Conservation (phyloP, 805 yeast genomes). For the Scheffersomyces stipitis region DNA sequence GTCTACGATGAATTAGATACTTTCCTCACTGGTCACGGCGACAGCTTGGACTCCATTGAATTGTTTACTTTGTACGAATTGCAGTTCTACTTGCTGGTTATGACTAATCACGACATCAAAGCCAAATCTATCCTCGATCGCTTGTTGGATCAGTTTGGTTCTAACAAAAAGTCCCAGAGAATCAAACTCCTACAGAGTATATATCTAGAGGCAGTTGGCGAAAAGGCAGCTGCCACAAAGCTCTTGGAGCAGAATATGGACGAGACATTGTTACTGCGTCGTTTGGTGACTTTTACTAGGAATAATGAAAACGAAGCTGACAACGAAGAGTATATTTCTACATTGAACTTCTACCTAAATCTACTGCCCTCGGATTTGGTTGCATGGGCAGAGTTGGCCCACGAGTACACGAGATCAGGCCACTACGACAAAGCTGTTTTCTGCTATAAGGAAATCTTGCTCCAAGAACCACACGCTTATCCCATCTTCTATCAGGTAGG, state of each 20-base stretch:
- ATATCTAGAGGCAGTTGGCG: constrained; percentile 56
- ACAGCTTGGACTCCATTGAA: constrained; percentile 44
- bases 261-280: constrained; percentile 35
- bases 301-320: constrained; percentile 17
- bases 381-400: constrained; percentile 76
- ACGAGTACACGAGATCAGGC: constrained; percentile 58
- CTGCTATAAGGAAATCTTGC: constrained; percentile 67
- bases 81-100: constrained; percentile 63
- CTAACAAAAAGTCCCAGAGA: constrained; percentile 50
- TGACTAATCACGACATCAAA: constrained; percentile 62
- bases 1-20: constrained; percentile 41
- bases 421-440: constrained; percentile 66
- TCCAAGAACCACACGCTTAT: constrained; percentile 69
- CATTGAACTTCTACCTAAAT: constrained; percentile 55
- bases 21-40: constrained; percentile 29
- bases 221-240: constrained; percentile 24
- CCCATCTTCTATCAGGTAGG: constrained; percentile 66
- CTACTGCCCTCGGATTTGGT: constrained; percentile 72
- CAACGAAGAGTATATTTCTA: constrained; percentile 49
- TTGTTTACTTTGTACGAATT: constrained; percentile 63
- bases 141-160: constrained; percentile 66
- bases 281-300: constrained; percentile 37
- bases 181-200: constrained; percentile 54
- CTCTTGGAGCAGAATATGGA: constrained; percentile 30
- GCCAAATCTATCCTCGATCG: constrained; percentile 68